Base-by-base conservation (phyloP, 2,329 filamentous ascomycete genomes). In the Nigrograna mackinnonii region DNA sequence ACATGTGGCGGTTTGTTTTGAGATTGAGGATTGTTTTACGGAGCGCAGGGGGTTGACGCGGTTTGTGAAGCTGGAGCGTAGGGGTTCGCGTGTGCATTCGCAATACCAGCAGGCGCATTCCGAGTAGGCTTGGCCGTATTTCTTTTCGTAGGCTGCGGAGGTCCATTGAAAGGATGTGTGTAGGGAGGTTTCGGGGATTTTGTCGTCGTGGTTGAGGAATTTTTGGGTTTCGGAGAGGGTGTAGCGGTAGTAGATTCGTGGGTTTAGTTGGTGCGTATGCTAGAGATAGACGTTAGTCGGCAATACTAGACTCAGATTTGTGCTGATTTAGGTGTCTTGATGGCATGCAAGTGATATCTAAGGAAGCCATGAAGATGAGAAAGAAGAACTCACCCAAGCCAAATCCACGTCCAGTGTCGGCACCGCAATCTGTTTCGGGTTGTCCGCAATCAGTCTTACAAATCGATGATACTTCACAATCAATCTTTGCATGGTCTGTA, bases 51-150 rank as follows among this genome's bases (percentile, higher is more conserved):
- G 65, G 41, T 75, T 67, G 2, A 74, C 40, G 18, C 51, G 50
- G 62, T 31, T 57, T 68, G 47, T 78, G 31, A 60, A 46, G 17
- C 40, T 46, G 3, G 49, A 50, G n/a, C 55, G 82, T 7, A 79
- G 75, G 2, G 77, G 70, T 32, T 80, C 72, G 22, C 86, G 81
- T 39, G 85, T 78, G 4, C 83, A 78, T 66, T 94, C 89, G 67
- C 89, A 95, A 64, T 91, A 90, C 87, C 87, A 91, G 66, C 88
- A 91, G 0, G 83, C 87, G 56, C 88, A 92, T 64, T 87, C 85
- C 1, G 80, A 85, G 62, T 91, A 95, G 4, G 88, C 78, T 37
- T 85, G 79, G 13, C 73, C 69, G 52, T 80, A 91, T 12, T 71
- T 66, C 20, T 81, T 79, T 53, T 88, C 80, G 62, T 92, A 95